Evolutionary conservation across 2,329 filamentous ascomycete genomes (phyloP), one percentile per base, ranked within the genome.

Genomic region (Trichoderma lentiforme): DNA sequence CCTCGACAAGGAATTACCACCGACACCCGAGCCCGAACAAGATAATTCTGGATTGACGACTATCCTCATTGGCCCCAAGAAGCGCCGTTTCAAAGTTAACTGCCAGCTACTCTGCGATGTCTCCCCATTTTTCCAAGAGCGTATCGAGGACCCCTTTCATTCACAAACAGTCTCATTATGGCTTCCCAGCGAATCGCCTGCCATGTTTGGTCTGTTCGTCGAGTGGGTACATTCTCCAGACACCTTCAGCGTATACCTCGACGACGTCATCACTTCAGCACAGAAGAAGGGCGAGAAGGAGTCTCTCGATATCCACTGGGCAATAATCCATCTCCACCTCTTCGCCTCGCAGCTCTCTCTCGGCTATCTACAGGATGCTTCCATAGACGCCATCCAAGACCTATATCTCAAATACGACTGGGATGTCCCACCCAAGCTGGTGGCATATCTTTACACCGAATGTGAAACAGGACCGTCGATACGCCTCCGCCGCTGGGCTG

Each of bases 301-400:
- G 11, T 78, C 75, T 75, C 82, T 81, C 75, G 81, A 81, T 34
- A 80, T 89, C 5, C 87, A 88, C 78, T 89, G 86, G 86, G 84
- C 86, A 72, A 81, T 89, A 7, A 85, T 89, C 68, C 84, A 84
- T 43, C 81, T 89, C 14, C 88, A 90, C 75, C 82, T 90, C 66
- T 89, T 89, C 78, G 88, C 87, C 57, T 84, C 87, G 4, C 80
- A 83, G 69, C 83, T 88, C 74, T 82, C 82, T 63, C 80, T 89
- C 4, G 79, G 83, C 32, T 81, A 82, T 9, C 82, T 89, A 9
- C 88, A 90, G 75, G 88, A 90, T 77, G 79, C 83, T 21, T 83
- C 86, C 76, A 89, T 89, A 84, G 88, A 90, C 74, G 84, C 85
- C 47, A 79, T 89, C 21, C 88, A 89, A 77, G 88, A 90, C 75